Conservation (phyloP, 108 stramenopile genomes). For the Cyclotella cryptica region DNA sequence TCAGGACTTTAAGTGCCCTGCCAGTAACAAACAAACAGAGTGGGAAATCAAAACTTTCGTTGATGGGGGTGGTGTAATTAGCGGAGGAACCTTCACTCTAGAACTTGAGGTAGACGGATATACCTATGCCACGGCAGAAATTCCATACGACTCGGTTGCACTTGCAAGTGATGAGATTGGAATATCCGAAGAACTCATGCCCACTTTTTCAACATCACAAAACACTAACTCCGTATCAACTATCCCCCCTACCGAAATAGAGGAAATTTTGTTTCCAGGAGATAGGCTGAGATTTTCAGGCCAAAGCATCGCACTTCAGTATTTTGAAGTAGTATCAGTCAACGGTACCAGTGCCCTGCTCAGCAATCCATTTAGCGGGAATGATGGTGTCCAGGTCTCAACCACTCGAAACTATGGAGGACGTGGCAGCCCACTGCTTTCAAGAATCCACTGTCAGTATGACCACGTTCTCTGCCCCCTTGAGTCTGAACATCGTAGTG, state of each 20-base stretch:
- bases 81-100: constrained; percentile 67
- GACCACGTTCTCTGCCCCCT: constrained; percentile 47
- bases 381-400: constrained; percentile 37
- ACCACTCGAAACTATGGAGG: constrained; percentile 64
- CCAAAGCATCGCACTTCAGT: constrained; percentile 41
- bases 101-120: constrained; percentile 58
- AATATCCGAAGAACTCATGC: constrained; percentile 37
- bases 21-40: constrained; percentile 62
- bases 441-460: constrained; percentile 55
- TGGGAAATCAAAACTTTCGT: constrained; percentile 63
- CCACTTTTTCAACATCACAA: constrained; percentile 32
- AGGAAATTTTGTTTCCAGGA: constrained; percentile 55
- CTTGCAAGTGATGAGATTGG: constrained; percentile 68
- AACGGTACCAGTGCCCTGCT: constrained; percentile 38
- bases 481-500: constrained; percentile 43
- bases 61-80: constrained; percentile 41
- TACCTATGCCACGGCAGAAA: constrained; percentile 58
- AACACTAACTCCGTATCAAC: constrained; percentile 36
- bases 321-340: constrained; percentile 58
- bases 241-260: constrained; percentile 43
- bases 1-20: constrained; percentile 73
- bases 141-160: constrained; percentile 85
- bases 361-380: constrained; percentile 35
- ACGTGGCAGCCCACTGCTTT: constrained; percentile 55
- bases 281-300: constrained; percentile 59